Percentiles rank a stretch among this genome's conserved stretches.
Evolutionary conservation across 345 rosid species (phyloP).

Genomic region (Geranium brycei): DNA sequence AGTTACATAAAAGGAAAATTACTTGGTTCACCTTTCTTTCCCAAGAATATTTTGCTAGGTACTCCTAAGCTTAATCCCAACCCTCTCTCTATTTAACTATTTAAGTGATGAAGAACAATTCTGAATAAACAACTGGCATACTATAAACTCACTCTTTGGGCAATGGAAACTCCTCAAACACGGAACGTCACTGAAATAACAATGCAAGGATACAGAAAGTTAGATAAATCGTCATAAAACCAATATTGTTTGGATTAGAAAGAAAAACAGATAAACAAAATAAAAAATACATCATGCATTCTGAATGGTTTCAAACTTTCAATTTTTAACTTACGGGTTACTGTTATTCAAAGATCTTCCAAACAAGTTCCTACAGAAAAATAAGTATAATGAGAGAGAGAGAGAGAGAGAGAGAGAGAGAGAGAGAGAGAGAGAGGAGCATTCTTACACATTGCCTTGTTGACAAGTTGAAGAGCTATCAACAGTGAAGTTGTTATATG

Average conservation of each 20-base stretch:
- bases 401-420: no score
- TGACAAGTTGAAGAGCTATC: constrained; percentile 13
- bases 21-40: no score
- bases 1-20: neutral
- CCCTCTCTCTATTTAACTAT: no score
- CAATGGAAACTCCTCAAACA: constrained; percentile 15
- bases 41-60: no score
- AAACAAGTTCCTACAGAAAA: constrained; percentile 28
- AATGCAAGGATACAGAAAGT: neutral
- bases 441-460: neutral
- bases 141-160: constrained; percentile 16
- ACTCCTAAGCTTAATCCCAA: no score
- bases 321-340: constrained; percentile 12
- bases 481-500: constrained; percentile 21
- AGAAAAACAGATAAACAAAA: no score
- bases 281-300: no score
- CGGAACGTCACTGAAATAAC: constrained; percentile 8
- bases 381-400: no score
- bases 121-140: no score
- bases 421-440: neutral
- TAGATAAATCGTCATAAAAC: neutral
- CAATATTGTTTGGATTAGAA: no score
- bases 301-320: no score
- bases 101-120: neutral
- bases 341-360: constrained; percentile 17